Base-by-base conservation (phyloP, 1,139 yeast genomes). In the Diutina ranongensis region DNA sequence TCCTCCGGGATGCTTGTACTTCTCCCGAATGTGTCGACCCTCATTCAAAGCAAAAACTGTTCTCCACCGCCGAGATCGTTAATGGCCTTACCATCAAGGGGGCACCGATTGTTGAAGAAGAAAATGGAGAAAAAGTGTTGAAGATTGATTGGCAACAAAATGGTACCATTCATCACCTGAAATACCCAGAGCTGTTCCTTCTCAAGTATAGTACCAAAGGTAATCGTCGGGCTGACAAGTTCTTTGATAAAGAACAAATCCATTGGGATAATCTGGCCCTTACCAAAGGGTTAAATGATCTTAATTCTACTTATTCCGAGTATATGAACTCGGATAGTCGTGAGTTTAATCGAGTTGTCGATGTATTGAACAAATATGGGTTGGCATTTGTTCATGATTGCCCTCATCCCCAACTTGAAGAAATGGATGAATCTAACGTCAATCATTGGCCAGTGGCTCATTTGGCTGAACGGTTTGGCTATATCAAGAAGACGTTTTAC, bases 401-500 rank as follows among this genome's bases (percentile, higher is more conserved):
- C 47, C 45, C 44, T 45, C 40, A 38, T 57, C 47, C 51, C 10
- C 45, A 31, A 38, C 50, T 52, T 44, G 46, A 52, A 42, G 19
- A 20, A 1, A 52, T 61, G 54, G 40, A 48, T 5, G 71, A 66
- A 40, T 58, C 53, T 2, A 69, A 71, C 48, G 50, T 60, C 8
- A 13, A 45, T 1, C 48, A 56, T 20, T 71, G 75, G 75, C 75
- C 75, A 3, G 70, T 71, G 2, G 56, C 64, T 16, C 52, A 59
- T 34, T 63, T 85, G 41, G 92, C 85, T 9, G 61, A 67, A 44
- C 67, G 72, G 48, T 78, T 83, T 47, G 94, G 94, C 0, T 83
- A 83, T 52, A 68, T 84, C 48, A 81, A 80, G 54, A 69, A 74
- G 50, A 84, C 94, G 0, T 82, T 85, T 54, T 83, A 83, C 55